Evolutionary conservation across 768 basidiomycete species (phyloP).

Genomic region (Kwoniella mangroviensis): DNA sequence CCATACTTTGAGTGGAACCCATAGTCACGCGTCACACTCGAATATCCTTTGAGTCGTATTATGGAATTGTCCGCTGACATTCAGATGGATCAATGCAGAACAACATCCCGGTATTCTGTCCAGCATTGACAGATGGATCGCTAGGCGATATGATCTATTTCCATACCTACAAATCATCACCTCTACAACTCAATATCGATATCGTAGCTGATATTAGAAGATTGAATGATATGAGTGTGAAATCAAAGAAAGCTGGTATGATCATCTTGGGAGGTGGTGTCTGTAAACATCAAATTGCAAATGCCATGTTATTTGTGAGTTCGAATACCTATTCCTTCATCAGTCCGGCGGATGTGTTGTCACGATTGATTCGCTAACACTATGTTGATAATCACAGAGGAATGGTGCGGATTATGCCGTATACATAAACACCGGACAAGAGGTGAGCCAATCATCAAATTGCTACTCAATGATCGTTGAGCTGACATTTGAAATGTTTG

Average conservation of each 20-base stretch:
- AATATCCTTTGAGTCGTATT: no score
- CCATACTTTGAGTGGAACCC: no score
- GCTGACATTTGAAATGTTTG: neutral
- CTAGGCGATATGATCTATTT: conserved; percentile 99
- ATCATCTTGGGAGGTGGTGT: conserved; percentile 97
- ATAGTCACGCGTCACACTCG: no score
- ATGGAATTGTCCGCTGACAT: no score
- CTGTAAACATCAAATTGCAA: conserved; percentile 99
- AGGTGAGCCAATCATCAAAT: conserved; percentile 56
- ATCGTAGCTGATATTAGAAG: conserved; percentile 92
- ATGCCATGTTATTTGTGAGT: conserved; percentile 95
- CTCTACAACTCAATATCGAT: conserved; percentile 74
- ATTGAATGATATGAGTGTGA: conserved; percentile 85
- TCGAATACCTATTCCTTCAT: no score
- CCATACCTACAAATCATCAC: conserved; percentile 87
- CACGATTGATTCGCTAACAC: neutral
- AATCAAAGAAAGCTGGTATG: conserved; percentile 93
- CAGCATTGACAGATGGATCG: conserved; percentile 95
- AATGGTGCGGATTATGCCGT: conserved; percentile 98
- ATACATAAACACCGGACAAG: conserved; percentile 97
- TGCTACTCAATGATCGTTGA: neutral
- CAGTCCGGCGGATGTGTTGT: neutral
- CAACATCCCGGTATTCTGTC: conserved; percentile 97
- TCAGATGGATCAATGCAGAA: conserved; percentile 66
- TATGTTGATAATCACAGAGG: conserved; percentile 64